Conservation (phyloP, 495 filamentous ascomycete genomes). For the Talaromyces adpressus region DNA sequence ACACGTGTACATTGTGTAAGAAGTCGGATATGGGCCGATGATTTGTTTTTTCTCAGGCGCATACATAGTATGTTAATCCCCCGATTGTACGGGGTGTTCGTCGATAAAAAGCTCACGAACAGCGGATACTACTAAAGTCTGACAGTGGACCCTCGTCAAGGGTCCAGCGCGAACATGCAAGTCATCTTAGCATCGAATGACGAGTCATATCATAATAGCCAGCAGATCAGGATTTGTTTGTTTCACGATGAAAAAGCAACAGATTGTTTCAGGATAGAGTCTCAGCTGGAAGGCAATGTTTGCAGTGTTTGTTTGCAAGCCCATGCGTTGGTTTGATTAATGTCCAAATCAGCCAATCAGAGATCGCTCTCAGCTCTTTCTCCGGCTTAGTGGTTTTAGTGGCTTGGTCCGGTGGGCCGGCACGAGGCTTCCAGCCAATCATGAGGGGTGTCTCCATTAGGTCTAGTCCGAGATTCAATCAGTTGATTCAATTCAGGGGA, state of each 20-base stretch:
- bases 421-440: too few species aligned
- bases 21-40: not conserved
- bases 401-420: too few species aligned
- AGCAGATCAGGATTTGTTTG: not conserved
- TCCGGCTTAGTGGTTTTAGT: not conserved
- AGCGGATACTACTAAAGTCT: not conserved
- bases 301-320: too few species aligned
- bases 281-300: too few species aligned
- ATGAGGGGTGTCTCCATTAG: not conserved
- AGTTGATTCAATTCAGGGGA: not conserved
- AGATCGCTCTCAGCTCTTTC: not conserved
- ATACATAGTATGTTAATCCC: too few species aligned
- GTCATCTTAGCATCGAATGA: not conserved
- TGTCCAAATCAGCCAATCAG: too few species aligned
- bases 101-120: too few species aligned
- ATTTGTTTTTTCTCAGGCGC: too few species aligned
- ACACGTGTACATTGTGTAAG: not conserved
- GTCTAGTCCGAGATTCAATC: not conserved
- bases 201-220: not conserved
- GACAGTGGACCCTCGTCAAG: not conserved
- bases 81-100: not conserved
- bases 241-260: too few species aligned
- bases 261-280: too few species aligned
- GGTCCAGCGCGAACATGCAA: not conserved
- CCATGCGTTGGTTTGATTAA: too few species aligned